Evolutionary conservation across 306 rosid species (phyloP).

Genomic region (Benincasa hispida): DNA sequence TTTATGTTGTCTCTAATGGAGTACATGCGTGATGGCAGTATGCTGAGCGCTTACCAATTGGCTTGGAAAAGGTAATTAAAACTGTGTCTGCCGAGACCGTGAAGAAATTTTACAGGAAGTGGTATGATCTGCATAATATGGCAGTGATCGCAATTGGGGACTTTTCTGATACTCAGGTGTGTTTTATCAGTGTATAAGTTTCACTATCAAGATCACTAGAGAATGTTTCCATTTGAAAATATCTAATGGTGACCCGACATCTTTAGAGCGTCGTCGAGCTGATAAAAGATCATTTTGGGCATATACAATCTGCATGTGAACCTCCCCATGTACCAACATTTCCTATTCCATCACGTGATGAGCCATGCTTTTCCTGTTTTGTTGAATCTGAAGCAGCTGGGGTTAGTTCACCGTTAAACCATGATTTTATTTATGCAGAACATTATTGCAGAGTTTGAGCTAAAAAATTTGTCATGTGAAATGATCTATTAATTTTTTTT

Average conservation of each 20-base stretch:
- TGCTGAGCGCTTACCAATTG: slow-evolving; percentile 88
- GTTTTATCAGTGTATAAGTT: slow-evolving; percentile 12
- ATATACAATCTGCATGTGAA: slow-evolving; percentile 48
- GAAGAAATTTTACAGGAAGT: slow-evolving; percentile 63
- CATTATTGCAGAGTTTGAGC: not conserved
- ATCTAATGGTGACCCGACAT: not conserved
- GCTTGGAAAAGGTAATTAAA: slow-evolving; percentile 80
- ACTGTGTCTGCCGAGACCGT: slow-evolving; percentile 73
- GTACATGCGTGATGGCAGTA: slow-evolving; percentile 46
- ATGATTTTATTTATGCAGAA: not conserved
- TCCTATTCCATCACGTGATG: slow-evolving; percentile 68
- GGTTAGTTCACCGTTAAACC: slow-evolving; percentile 50
- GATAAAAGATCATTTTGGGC: slow-evolving; percentile 72
- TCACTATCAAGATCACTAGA: slow-evolving; percentile 12
- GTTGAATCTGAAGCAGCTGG: slow-evolving; percentile 95
- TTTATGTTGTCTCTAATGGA: not conserved
- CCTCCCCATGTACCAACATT: slow-evolving; percentile 54
- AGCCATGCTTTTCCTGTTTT: slow-evolving; percentile 81
- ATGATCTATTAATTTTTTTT: slow-evolving; percentile 3
- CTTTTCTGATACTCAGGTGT: slow-evolving; percentile 80
- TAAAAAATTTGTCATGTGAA: not conserved
- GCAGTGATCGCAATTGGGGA: slow-evolving; percentile 97
- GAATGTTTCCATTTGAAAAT: slow-evolving; percentile 8
- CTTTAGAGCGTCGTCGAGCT: slow-evolving; percentile 68
- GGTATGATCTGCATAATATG: slow-evolving; percentile 90